These are phyloP conservation scores for Candida nonsorbophila DNA, from an alignment of 805 yeast genomes.

Conservation along the genomic window DNA sequence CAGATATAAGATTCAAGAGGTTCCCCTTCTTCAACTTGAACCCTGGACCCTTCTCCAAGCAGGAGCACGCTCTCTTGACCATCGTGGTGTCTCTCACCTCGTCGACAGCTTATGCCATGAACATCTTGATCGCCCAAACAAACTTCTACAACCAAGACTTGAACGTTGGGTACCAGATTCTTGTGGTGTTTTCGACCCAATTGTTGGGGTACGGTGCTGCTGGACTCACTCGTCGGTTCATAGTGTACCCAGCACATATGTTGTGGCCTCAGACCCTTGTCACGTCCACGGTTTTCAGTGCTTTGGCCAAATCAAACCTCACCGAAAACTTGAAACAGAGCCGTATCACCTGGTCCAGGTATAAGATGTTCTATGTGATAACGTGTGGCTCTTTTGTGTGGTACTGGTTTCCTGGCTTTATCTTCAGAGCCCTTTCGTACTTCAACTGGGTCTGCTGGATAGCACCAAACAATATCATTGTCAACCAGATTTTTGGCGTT, in stretches of 20 bases:
- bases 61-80: constrained; percentile 18
- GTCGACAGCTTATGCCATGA: constrained; percentile 45
- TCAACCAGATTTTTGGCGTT: constrained; percentile 63
- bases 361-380: constrained; percentile 7
- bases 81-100: constrained; percentile 12
- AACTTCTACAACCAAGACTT: constrained; percentile 38
- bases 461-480: constrained; percentile 50
- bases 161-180: constrained; percentile 20
- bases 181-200: constrained; percentile 44
- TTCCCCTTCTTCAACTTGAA: constrained; percentile 10
- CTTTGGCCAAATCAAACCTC: constrained; percentile 20
- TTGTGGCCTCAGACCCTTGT: constrained; percentile 70
- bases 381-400: constrained; percentile 35
- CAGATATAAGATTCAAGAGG: constrained; percentile 15
- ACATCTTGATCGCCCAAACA: constrained; percentile 48
- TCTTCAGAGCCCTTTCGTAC: constrained; percentile 53
- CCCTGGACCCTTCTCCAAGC: constrained; percentile 19
- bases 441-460: constrained; percentile 69
- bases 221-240: constrained; percentile 53
- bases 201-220: constrained; percentile 64
- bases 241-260: constrained; percentile 61
- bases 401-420: constrained; percentile 58
- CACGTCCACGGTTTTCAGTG: constrained; percentile 34
- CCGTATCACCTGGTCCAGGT: constrained; percentile 23
- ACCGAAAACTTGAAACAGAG: constrained; percentile 47